A percentile compares a stretch with the other conserved stretches of the same genome.
phyloP scores from a whole-genome alignment of 495 filamentous ascomycete genomes.

The Lichenothelia convexa region DNA sequence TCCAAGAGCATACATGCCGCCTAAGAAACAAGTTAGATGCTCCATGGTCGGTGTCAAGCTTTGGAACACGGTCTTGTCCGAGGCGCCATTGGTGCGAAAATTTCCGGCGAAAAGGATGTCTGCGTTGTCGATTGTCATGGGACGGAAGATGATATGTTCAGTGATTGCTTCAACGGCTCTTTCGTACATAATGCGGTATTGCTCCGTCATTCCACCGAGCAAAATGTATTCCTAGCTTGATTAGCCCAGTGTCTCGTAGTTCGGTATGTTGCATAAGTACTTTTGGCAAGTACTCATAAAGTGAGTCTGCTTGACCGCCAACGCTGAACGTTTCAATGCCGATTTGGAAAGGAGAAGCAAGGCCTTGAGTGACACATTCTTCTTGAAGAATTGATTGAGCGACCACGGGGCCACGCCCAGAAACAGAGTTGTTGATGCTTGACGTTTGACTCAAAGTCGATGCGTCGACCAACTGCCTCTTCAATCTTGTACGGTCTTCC shows the following conservation, averaged over 20 bases:
- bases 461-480: not conserved
- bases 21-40: slow-evolving; percentile 78
- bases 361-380: slow-evolving; percentile 17
- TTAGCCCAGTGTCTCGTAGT: too few relatives aligned
- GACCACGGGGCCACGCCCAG: not conserved
- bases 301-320: slow-evolving; percentile 73
- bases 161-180: slow-evolving; percentile 49
- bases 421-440: too few relatives aligned
- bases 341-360: slow-evolving; percentile 9
- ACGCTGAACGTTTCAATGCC: slow-evolving; percentile 41
- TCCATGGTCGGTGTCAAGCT: slow-evolving; percentile 31
- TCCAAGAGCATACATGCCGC: slow-evolving; percentile 84
- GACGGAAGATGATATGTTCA: slow-evolving; percentile 63
- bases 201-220: slow-evolving; percentile 61
- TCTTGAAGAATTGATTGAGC: not conserved
- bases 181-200: slow-evolving; percentile 71
- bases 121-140: slow-evolving; percentile 57
- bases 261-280: too few relatives aligned
- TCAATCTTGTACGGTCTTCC: not conserved
- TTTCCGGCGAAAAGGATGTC: slow-evolving; percentile 60
- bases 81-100: slow-evolving; percentile 23
- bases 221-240: slow-evolving; percentile 50
- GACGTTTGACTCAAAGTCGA: not conserved
- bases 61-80: slow-evolving; percentile 16
- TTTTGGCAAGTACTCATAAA: slow-evolving; percentile 95